A percentile compares a stretch with the other conserved stretches of the same genome.
These are phyloP conservation scores for Cladosporium sp. DNA, from an alignment of 2,329 filamentous ascomycete genomes.

Conservation along the genomic window DNA sequence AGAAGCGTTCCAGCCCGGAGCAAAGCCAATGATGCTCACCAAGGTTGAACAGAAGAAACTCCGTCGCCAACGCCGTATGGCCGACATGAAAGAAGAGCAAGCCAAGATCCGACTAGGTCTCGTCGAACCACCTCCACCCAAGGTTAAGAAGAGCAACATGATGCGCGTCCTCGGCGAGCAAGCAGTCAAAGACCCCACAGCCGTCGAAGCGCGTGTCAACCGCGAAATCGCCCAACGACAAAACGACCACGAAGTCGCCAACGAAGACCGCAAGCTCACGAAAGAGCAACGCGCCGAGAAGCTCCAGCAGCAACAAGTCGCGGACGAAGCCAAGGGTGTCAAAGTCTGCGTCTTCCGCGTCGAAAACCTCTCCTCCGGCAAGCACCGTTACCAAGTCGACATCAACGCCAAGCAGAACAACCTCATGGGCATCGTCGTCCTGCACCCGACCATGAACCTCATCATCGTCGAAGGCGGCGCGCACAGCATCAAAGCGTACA, in stretches of 20 bases:
- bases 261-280: constrained; percentile 82
- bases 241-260: constrained; percentile 72
- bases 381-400: constrained; percentile 89
- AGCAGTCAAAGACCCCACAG: constrained; percentile 92
- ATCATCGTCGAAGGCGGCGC: constrained; percentile 89
- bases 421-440: constrained; percentile 85
- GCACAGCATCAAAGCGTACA: constrained; percentile 80
- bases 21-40: constrained; percentile 92
- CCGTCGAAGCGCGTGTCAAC: constrained; percentile 92
- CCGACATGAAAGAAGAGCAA: constrained; percentile 91
- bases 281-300: constrained; percentile 88
- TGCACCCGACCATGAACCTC: constrained; percentile 85
- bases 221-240: constrained; percentile 86
- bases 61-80: constrained; percentile 84
- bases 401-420: constrained; percentile 88
- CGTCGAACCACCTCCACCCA: constrained; percentile 85
- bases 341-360: constrained; percentile 87
- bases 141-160: constrained; percentile 95
- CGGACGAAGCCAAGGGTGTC: constrained; percentile 84
- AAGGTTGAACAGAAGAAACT: constrained; percentile 88
- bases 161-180: constrained; percentile 95
- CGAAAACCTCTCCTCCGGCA: constrained; percentile 80
- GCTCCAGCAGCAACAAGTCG: constrained; percentile 75
- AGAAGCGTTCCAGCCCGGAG: constrained; percentile 73
- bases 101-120: constrained; percentile 92